These are phyloP conservation scores for Aspergillus hancockii DNA, from an alignment of 495 filamentous ascomycete genomes.

Conservation along the genomic window DNA sequence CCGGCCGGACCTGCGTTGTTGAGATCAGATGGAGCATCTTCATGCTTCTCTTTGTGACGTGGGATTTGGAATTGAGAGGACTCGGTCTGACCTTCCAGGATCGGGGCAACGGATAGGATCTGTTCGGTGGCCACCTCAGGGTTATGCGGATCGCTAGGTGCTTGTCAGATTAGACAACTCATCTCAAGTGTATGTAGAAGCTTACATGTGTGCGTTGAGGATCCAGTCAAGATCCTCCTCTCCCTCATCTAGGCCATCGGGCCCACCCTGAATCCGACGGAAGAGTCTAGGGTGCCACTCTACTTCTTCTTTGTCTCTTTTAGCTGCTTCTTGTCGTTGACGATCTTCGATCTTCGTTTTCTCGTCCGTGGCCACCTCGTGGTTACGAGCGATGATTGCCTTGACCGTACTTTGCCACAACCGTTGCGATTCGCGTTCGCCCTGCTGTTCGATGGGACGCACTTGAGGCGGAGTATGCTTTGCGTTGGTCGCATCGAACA, in stretches of 20 bases:
- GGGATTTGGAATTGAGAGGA: slow-evolving; percentile 45
- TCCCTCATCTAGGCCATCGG: slow-evolving; percentile 74
- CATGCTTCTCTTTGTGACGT: slow-evolving; percentile 25
- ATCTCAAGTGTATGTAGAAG: slow-evolving; percentile 7
- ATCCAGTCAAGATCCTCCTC: slow-evolving; percentile 94
- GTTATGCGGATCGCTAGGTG: slow-evolving; percentile 62
- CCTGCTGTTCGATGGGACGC: slow-evolving; percentile 82
- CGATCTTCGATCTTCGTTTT: slow-evolving; percentile 92
- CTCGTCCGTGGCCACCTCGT: slow-evolving; percentile 88
- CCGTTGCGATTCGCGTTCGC: slow-evolving; percentile 84
- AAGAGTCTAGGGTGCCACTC: slow-evolving; percentile 92
- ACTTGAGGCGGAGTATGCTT: slow-evolving; percentile 74
- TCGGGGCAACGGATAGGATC: slow-evolving; percentile 82
- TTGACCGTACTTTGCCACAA: slow-evolving; percentile 80
- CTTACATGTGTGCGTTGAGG: slow-evolving; percentile 84
- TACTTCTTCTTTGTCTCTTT: slow-evolving; percentile 74
- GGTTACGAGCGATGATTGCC: slow-evolving; percentile 80
- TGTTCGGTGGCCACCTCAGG: slow-evolving; percentile 77
- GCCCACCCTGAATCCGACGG: slow-evolving; percentile 69
- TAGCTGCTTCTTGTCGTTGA: slow-evolving; percentile 86
- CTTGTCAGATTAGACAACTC: not conserved
- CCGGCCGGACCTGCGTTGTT: slow-evolving; percentile 11
- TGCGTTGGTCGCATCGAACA: slow-evolving; percentile 82
- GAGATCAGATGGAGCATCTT: slow-evolving; percentile 11
- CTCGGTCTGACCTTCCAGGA: slow-evolving; percentile 70